Evolutionary conservation across 2,329 filamentous ascomycete genomes (phyloP).

Genomic region (Lomentospora prolificans): DNA sequence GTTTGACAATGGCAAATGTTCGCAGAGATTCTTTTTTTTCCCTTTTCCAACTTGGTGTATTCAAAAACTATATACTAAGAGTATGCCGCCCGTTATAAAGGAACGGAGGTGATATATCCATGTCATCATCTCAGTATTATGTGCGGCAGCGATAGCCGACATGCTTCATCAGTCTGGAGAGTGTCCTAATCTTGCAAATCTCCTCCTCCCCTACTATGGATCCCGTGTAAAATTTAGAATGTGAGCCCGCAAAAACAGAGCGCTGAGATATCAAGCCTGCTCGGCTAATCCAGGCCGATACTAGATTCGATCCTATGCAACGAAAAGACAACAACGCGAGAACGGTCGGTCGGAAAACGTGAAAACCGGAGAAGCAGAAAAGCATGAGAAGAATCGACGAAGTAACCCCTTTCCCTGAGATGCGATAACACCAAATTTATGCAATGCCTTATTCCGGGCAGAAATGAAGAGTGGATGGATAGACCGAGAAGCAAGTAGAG

Average conservation of each 20-base stretch:
- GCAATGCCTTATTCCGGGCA: not conserved
- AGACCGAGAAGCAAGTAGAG: constrained; percentile 9
- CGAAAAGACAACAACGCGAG: too few relatives aligned
- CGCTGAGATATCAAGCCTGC: not conserved
- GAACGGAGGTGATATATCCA: constrained; percentile 1
- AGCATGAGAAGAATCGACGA: not conserved
- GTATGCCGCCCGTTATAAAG: constrained; percentile 1
- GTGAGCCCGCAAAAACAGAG: too few relatives aligned
- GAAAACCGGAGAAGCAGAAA: constrained; percentile 2
- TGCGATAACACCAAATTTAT: constrained; percentile 8
- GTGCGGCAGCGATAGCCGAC: not conserved
- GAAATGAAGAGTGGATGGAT: not conserved
- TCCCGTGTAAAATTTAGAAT: not conserved
- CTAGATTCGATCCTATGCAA: not conserved
- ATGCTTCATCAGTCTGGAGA: not conserved
- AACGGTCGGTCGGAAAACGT: not conserved
- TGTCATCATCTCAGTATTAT: constrained; percentile 3
- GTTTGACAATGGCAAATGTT: too few relatives aligned
- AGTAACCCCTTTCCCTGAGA: not conserved
- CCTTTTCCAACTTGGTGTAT: too few relatives aligned
- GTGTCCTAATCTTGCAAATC: not conserved
- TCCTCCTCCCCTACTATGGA: not conserved
- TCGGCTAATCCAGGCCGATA: not conserved
- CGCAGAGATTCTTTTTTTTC: too few relatives aligned
- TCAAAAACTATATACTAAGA: constrained; percentile 1